phyloP scores from a whole-genome alignment of 139 green algal species.

The Ettlia oleoabundans region DNA sequence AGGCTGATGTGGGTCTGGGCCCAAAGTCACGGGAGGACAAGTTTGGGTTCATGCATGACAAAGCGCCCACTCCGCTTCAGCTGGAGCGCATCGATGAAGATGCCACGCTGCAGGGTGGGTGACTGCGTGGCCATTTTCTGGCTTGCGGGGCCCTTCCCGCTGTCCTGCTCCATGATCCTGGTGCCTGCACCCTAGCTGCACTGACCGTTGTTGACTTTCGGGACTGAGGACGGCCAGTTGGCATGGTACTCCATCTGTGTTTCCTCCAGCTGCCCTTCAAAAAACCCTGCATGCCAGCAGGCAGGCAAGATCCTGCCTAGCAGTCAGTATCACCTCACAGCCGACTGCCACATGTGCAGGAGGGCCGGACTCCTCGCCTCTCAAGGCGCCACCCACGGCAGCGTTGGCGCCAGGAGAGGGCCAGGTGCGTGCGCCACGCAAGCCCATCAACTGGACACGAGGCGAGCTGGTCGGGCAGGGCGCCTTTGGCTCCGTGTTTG shows the following conservation, averaged over 20 bases:
- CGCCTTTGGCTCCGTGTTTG: constrained; percentile 93
- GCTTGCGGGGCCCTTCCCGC: not conserved
- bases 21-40: constrained; percentile 13
- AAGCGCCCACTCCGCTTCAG: constrained; percentile 3
- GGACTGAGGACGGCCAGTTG: too few species aligned
- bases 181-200: too few species aligned
- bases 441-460: constrained; percentile 76
- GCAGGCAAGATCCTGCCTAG: too few species aligned
- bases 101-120: constrained; percentile 25
- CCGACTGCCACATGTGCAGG: too few species aligned
- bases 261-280: too few species aligned
- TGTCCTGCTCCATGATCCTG: not conserved
- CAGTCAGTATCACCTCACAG: too few species aligned
- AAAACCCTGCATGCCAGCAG: too few species aligned
- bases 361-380: constrained; percentile 7
- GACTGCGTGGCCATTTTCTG: not conserved
- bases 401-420: not conserved
- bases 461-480: constrained; percentile 92
- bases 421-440: constrained; percentile 1
- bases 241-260: too few species aligned
- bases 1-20: constrained; percentile 38
- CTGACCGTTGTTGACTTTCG: too few species aligned
- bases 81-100: constrained; percentile 46
- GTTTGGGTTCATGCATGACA: constrained; percentile 30
- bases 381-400: constrained; percentile 4